Evolutionary conservation across 2,329 filamentous ascomycete genomes (phyloP), one percentile per base, ranked within the genome.

Genomic region (Monosporascus sp.): DNA sequence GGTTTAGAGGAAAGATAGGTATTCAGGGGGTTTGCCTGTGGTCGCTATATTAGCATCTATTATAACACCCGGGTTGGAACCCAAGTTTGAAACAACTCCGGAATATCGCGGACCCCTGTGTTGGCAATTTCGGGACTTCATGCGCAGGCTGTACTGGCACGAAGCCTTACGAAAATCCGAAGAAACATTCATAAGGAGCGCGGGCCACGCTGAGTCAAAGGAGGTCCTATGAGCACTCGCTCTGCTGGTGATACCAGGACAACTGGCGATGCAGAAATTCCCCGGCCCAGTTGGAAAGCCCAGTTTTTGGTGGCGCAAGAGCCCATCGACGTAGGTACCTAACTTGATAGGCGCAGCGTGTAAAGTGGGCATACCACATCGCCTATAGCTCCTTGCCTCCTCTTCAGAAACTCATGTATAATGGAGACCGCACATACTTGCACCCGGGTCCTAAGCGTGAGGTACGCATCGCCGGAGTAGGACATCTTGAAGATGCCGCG

Each of bases 401-500:
- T 5, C 31, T 14, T 35, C 31, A 9, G 22, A 46, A 46, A 46
- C 17, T 17, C 22, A 49, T 46, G 24, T 49, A 35, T 51, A 47
- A 48, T 48, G 55, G 37, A 53, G 57, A 55, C 49, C 55, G 61
- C 54, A 78, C 83, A 59, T 81, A 88, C 85, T 78, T 99, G 94
- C 58, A 99, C 94, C 73, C 91, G 84, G 54, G 94, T 99, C 71
- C 94, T 94, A 58, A 99, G 79, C 25, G 94, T 97, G 73, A 99
- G 74, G 69, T 92, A 97, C 31, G 94, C 93, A 74, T 99, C 93
- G 60, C 94, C 94, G 2, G 89, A 85, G 70, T 99, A 99, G 70
- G 88, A 93, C 93, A 99, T 97, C 73, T 97, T 97, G 80, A 99
- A 99, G 63, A 99, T 97, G 68, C 94, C 94, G 54, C 94, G 83